Base-by-base conservation (phyloP, 768 basidiomycete genomes). In the Macrocybe gigantea region DNA sequence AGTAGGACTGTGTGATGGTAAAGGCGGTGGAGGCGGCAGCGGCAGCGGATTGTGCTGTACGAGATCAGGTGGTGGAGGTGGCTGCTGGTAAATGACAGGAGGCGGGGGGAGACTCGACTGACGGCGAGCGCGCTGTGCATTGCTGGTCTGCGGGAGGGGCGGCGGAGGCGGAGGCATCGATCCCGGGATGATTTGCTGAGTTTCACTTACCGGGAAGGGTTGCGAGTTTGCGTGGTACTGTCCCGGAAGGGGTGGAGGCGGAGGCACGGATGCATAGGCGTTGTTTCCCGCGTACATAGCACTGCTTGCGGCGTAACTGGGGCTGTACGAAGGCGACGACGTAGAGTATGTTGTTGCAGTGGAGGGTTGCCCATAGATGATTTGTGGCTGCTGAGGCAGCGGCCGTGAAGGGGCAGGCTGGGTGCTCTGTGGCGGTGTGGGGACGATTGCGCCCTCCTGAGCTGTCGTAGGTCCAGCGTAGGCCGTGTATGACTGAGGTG, bases 81-180 rank as follows among this genome's bases (percentile, higher is more conserved):
- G 74, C n/a, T 68, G 66, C 48, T 70, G 69, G 47, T 74, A 73
- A 46, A 64, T 65, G 15, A 67, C 53, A 9, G 74, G 79, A 22
- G 73, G 77, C 32, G 72, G 72, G 44, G 79, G 80, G 14, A 84
- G 65, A 54, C 74, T 72, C 6, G 75, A 68, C 34, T 70, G 73
- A 41, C 42, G 42, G 12, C 35, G 42, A 44, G 42, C 3, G 11
- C 77, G 64, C n/a, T 70, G 61, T 8, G 66, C 56, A 8, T 60
- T 51, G 54, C 45, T 49, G 13, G 63, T 50, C 33, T 64, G 54
- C 13, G 70, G 68, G 0, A 62, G 66, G 0, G 64, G 61, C 8
- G 68, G 68, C 30, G 64, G 54, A 11, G 65, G 61, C 35, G 60
- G 58, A 32, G 61, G 59, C 5, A 59, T 62, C 9, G 66, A 64